Evolutionary conservation across 768 basidiomycete species (phyloP), one percentile per base, ranked within the genome.

Genomic region (Stropharia rugosoannulata): DNA sequence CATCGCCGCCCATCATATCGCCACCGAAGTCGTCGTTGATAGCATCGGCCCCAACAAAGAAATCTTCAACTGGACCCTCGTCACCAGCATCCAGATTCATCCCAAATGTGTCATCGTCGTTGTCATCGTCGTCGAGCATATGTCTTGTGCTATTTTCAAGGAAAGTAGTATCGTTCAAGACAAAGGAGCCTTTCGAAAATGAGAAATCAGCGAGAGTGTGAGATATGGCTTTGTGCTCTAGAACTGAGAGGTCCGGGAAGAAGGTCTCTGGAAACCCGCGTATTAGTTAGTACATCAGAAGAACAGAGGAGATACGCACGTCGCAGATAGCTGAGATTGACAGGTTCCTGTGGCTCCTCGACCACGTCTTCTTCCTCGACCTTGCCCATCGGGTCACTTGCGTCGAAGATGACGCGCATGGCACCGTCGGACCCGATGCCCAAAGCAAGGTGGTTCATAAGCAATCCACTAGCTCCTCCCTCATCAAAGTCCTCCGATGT

Each of bases 401-500:
- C 95, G 69, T 98, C 96, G 63, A 99, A 99, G 25, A 98, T 91
- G 49, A 99, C 90, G 56, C 94, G 79, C 68, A 98, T 78, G 39
- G 84, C 85, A 3, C 90, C 89, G 56, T 95, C 93, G 15, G 80
- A 82, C 2, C 90, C 90, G 1, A 87, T 76, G 16, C 89, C 90
- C 51, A 93, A 64, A 49, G 82, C 81, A 40, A 99, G 78, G 66
- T 99, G 97, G 66, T 99, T 98, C 95, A 98, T 96, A 32, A 99
- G 75, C 45, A 99, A 73, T 10, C 97, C 97, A 57, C 92, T 87
- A 0, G 97, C 97, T 46, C 97, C 96, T 40, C 95, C 97, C 70
- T 99, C 97, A 68, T 99, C 97, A 65, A 99, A 98, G 67, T 99
- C 97, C 19, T 93, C 96, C 64, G 89, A 93, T 2, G 97, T 98